A percentile compares a stretch with the other conserved stretches of the same genome.
Conservation (phyloP, 225 moss, liverwort and hornwort genomes). For the Neckera pumila region DNA sequence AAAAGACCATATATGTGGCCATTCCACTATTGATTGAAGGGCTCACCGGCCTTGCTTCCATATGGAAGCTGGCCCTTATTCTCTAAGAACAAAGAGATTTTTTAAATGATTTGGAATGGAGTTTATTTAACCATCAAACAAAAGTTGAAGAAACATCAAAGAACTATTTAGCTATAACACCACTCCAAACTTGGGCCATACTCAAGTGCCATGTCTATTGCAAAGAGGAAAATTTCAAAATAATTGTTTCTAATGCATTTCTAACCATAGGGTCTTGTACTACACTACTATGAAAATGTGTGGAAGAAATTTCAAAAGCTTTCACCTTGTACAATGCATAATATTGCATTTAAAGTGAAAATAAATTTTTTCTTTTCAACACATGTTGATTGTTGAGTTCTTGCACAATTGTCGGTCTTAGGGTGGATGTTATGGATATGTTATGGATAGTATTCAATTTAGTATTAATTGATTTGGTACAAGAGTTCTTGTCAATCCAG, state of each 20-base stretch:
- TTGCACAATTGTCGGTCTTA: too few species aligned
- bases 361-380: too few species aligned
- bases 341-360: background rate
- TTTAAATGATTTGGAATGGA: background rate
- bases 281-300: background rate
- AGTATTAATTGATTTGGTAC: too few species aligned
- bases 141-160: background rate
- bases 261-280: background rate
- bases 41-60: fast-evolving
- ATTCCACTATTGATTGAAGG: fast-evolving
- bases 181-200: too few species aligned
- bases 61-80: too few species aligned
- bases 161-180: too few species aligned
- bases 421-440: too few species aligned
- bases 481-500: too few species aligned
- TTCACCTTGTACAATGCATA: background rate
- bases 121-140: background rate
- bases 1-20: background rate
- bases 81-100: background rate
- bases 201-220: background rate
- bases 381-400: too few species aligned
- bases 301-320: background rate
- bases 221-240: background rate
- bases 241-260: background rate
- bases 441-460: too few species aligned